phyloP scores from a whole-genome alignment of 2,329 filamentous ascomycete species.

The Rhexocercosporidium sp. region DNA sequence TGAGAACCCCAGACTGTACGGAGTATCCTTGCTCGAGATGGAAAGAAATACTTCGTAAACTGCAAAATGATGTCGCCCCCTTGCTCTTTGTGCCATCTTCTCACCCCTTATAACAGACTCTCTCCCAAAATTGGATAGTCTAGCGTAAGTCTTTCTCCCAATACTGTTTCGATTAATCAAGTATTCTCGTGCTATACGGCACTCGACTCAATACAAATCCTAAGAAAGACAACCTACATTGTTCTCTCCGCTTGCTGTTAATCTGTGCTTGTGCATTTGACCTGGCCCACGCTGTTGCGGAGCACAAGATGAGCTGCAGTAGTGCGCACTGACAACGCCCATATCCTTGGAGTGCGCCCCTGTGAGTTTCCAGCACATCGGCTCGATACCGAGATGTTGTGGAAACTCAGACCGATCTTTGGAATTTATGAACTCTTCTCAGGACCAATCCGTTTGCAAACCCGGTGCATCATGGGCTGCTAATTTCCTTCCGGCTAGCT shows the following conservation, averaged over 20 bases:
- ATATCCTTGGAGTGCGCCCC: constrained; percentile 28
- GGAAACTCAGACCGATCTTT: not conserved
- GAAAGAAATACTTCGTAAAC: constrained; percentile 20
- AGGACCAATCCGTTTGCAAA: not conserved
- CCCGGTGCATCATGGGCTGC: not conserved
- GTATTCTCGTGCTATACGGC: not conserved
- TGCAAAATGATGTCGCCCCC: constrained; percentile 25
- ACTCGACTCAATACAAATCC: not conserved
- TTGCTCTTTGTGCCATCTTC: constrained; percentile 14
- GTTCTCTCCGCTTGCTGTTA: constrained; percentile 9
- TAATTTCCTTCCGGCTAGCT: not conserved
- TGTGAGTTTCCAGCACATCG: constrained; percentile 32
- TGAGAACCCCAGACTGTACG: constrained; percentile 27
- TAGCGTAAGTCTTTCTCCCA: not conserved
- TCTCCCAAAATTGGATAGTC: not conserved
- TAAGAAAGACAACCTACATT: not conserved
- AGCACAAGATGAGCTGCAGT: constrained; percentile 43
- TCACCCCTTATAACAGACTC: constrained; percentile 7
- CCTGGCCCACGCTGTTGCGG: constrained; percentile 26
- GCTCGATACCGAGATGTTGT: constrained; percentile 10
- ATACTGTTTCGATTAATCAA: not conserved
- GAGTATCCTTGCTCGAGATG: constrained; percentile 26
- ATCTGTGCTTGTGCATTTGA: constrained; percentile 13
- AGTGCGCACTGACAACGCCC: constrained; percentile 37
- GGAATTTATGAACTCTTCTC: not conserved